Conservation (phyloP, 129 eudicot genomes). For the Pittosporum tobira region DNA sequence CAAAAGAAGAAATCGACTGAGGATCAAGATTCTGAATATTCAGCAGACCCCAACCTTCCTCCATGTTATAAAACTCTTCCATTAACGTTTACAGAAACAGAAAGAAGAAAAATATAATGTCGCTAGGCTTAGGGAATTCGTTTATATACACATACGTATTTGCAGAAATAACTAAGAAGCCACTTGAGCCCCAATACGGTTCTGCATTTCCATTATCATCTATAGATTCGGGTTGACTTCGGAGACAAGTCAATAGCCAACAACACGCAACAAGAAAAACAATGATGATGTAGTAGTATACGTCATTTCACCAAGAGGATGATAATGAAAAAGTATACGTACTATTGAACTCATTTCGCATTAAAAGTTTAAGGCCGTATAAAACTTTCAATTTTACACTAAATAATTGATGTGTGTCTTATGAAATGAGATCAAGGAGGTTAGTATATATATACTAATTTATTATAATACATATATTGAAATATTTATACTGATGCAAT, state of each 20-base stretch:
- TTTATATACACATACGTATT: background rate
- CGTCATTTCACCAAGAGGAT: background rate
- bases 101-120: conserved; percentile 12
- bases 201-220: conserved; percentile 1
- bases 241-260: conserved; percentile 17
- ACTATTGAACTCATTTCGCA: no score
- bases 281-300: background rate
- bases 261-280: conserved; percentile 7
- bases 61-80: conserved; percentile 14
- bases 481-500: no score
- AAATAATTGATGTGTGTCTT: no score
- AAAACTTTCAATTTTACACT: no score
- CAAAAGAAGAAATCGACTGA: conserved; percentile 5
- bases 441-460: no score
- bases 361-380: no score
- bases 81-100: conserved; percentile 1
- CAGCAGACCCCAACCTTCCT: conserved; percentile 52
- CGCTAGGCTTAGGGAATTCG: conserved; percentile 21
- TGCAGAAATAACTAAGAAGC: background rate
- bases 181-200: background rate
- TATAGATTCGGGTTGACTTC: conserved; percentile 28
- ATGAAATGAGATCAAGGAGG: no score
- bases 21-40: no score
- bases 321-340: no score
- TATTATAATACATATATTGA: no score